Evolutionary conservation across 1,284 basidiomycete species (phyloP).

Genomic region (Sparassis latifolia): DNA sequence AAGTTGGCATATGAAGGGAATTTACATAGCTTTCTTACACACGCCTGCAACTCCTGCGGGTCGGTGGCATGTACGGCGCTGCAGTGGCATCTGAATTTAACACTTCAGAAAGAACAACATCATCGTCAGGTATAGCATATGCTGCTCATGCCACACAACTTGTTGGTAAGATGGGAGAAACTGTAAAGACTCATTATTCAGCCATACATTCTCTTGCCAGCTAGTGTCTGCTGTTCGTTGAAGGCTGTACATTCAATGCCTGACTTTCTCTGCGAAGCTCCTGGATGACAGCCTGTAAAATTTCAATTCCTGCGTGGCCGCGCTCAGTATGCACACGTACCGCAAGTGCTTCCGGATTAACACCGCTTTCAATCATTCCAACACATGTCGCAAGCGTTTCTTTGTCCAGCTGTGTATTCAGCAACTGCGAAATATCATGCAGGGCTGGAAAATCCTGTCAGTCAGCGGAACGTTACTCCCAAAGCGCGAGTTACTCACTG

Average conservation of each 20-base stretch:
- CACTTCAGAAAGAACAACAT: too few relatives aligned
- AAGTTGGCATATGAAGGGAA: too few relatives aligned
- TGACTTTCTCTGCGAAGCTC: slow-evolving; percentile 64
- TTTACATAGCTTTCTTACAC: too few relatives aligned
- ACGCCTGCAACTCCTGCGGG: too few relatives aligned
- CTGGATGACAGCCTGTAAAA: slow-evolving; percentile 60
- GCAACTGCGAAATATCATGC: slow-evolving; percentile 74
- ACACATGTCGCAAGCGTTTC: slow-evolving; percentile 80
- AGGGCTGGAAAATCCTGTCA: slow-evolving; percentile 44
- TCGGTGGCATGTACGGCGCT: too few relatives aligned
- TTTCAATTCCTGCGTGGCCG: neutral
- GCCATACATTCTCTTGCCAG: too few relatives aligned
- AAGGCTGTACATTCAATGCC: slow-evolving; percentile 23
- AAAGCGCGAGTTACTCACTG: slow-evolving; percentile 41
- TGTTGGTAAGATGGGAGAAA: too few relatives aligned
- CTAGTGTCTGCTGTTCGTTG: slow-evolving; percentile 8
- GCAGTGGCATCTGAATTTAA: too few relatives aligned
- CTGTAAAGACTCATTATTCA: too few relatives aligned
- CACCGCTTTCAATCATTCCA: slow-evolving; percentile 79
- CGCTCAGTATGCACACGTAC: slow-evolving; percentile 38
- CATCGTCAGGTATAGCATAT: too few relatives aligned
- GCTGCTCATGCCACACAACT: too few relatives aligned
- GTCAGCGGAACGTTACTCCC: neutral
- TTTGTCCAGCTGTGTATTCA: slow-evolving; percentile 78
- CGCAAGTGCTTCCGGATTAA: slow-evolving; percentile 81